Evolutionary conservation across 164 flowering plant species (phyloP), one percentile per base, ranked within the genome.

Genomic region (Nymphaea thermarum): DNA sequence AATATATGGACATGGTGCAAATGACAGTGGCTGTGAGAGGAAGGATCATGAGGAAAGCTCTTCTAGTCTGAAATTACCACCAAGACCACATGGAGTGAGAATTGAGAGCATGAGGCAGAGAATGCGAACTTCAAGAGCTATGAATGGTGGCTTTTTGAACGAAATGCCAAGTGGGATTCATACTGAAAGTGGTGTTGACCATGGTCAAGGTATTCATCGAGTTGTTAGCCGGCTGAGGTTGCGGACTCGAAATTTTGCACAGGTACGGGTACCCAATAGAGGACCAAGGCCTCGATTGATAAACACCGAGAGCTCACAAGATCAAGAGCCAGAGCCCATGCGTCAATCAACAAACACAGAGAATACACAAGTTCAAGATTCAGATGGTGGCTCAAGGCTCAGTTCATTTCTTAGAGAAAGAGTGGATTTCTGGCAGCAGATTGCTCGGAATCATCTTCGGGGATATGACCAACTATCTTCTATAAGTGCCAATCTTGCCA

Each of bases 51-150:
- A 51, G 66, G 68, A 42, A 4, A 72, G 70, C 25, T 66, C 57
- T 73, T 75, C 76, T 6, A 53, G 78, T 68, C 68, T 75, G 72
- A 75, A 78, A 71, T 60, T 78, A 59, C 80, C 80, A 57, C 80
- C 78, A 7, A 72, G 80, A 64, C 80, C 80, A 6, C 68, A n/a
- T 57, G 80, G 78, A n/a, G 65, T 55, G 5, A 65, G 80, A 62
- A 12, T 64, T n/a, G 81, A 78, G 65, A 73, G 76, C 60, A 66
- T 71, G 45, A 75, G 81, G 62, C 78, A 75, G 64, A 68, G 70
- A 43, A 36, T 68, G 6, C 66, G 68, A 2, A 63, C 76, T 10
- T 73, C 76, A 7, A 65, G 72, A 44, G 64, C 59, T 44, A 25
- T 41, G 53, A 72, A 72, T 14, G 74, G 69, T 61, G 10, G 44